phyloP scores from a whole-genome alignment of 2,329 filamentous ascomycete genomes.

The Aspergillus sp. region DNA sequence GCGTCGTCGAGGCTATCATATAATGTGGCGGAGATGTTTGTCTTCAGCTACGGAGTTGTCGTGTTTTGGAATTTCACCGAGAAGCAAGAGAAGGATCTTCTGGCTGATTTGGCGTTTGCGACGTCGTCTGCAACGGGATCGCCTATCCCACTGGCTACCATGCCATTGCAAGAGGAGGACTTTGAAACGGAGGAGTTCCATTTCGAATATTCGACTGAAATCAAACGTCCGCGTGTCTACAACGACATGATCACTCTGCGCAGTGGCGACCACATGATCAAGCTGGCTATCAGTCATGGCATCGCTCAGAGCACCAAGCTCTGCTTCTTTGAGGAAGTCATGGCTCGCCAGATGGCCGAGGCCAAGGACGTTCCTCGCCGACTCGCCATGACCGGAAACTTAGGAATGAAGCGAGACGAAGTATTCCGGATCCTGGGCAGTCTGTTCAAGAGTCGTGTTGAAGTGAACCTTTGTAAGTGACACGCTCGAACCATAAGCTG shows the following conservation, averaged over 20 bases:
- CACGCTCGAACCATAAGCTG: background rate
- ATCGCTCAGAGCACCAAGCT: constrained; percentile 97
- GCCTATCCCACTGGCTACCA: constrained; percentile 67
- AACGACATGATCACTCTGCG: constrained; percentile 99
- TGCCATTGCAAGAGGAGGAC: constrained; percentile 81
- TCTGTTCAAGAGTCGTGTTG: constrained; percentile 89
- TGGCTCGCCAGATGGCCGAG: constrained; percentile 90
- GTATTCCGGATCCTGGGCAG: constrained; percentile 89
- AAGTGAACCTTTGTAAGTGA: constrained; percentile 91
- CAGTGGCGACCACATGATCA: constrained; percentile 97
- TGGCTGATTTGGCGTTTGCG: constrained; percentile 91
- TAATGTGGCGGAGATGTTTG: constrained; percentile 83
- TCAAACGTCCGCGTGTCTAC: constrained; percentile 86
- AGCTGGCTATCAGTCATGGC: constrained; percentile 93
- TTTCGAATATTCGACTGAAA: constrained; percentile 89
- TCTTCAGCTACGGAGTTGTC: constrained; percentile 95
- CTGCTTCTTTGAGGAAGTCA: constrained; percentile 92
- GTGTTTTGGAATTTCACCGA: constrained; percentile 99
- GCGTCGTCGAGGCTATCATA: constrained; percentile 68
- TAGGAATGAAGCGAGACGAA: constrained; percentile 89
- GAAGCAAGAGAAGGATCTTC: constrained; percentile 90
- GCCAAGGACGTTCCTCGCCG: constrained; percentile 90
- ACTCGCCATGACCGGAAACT: constrained; percentile 81
- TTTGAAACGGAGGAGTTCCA: constrained; percentile 98
- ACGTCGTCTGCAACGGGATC: constrained; percentile 41